Evolutionary conservation across 2,329 filamentous ascomycete species (phyloP).

Genomic region (Sarocladium brachiariae): DNA sequence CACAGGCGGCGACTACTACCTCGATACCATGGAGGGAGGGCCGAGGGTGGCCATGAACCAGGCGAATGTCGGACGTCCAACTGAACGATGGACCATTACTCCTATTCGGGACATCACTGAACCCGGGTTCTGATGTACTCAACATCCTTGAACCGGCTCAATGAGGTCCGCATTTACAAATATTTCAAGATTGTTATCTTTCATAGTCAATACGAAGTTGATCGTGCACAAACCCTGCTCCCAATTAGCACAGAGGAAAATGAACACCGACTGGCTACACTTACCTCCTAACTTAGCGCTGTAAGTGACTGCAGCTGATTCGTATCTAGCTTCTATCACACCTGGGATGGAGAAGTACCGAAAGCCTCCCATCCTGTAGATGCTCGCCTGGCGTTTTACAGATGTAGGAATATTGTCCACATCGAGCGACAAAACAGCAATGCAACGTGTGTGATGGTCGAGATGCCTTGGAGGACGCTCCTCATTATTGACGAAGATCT

Average conservation of each 20-base stretch:
- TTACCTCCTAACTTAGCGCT: slow-evolving; percentile 30
- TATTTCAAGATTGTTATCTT: neutral
- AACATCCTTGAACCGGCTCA: neutral
- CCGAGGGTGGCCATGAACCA: slow-evolving; percentile 6
- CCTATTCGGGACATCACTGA: slow-evolving; percentile 5
- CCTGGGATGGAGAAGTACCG: slow-evolving; percentile 30
- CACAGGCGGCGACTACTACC: neutral
- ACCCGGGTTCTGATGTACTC: neutral
- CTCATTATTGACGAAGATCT: slow-evolving; percentile 30
- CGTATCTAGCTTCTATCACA: slow-evolving; percentile 30
- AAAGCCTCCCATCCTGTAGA: slow-evolving; percentile 27
- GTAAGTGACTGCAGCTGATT: slow-evolving; percentile 32
- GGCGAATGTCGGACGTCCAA: neutral
- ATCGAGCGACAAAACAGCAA: slow-evolving; percentile 29
- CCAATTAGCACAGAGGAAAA: neutral
- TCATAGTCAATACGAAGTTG: slow-evolving; percentile 30
- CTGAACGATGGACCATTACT: slow-evolving; percentile 5
- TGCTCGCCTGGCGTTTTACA: slow-evolving; percentile 23
- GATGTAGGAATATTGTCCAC: slow-evolving; percentile 26
- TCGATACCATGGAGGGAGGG: slow-evolving; percentile 5
- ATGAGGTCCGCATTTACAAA: neutral
- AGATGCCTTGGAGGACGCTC: slow-evolving; percentile 23
- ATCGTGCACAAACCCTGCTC: slow-evolving; percentile 29
- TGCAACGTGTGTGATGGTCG: slow-evolving; percentile 21
- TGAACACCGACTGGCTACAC: too few species aligned